These are phyloP conservation scores for Escovopsis weberi DNA, from an alignment of 2,329 filamentous ascomycete species.

Conservation along the genomic window DNA sequence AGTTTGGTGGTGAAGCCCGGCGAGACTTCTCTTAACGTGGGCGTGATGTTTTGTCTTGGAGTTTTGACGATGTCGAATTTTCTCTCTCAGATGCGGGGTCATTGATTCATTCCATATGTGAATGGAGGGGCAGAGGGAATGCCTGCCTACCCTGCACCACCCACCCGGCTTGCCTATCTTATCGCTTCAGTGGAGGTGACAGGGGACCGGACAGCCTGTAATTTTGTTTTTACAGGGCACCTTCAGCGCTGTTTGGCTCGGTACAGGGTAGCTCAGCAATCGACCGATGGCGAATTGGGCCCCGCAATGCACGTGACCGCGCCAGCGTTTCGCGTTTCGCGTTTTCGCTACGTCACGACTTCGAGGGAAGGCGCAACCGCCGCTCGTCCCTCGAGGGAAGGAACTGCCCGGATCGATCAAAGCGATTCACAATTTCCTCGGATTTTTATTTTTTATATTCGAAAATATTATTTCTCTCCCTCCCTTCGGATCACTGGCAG, in stretches of 20 bases:
- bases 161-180: too few species aligned
- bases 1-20: conserved; percentile 16
- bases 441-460: background rate
- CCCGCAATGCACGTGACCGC: conserved; percentile 14
- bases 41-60: background rate
- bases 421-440: too few species aligned
- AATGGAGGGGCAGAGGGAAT: background rate
- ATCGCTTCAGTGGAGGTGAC: too few species aligned
- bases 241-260: conserved; percentile 7
- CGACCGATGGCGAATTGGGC: too few species aligned
- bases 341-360: conserved; percentile 15
- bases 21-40: background rate
- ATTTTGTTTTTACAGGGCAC: conserved; percentile 1
- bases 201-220: background rate
- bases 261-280: conserved; percentile 4
- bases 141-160: too few species aligned
- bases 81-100: background rate
- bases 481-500: too few species aligned
- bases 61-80: background rate
- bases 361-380: conserved; percentile 4
- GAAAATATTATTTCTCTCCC: background rate
- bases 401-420: too few species aligned
- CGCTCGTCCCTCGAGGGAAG: too few species aligned
- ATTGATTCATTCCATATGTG: conserved; percentile 1
- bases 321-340: conserved; percentile 20